A percentile compares a stretch with the other conserved stretches of the same genome.
Conservation (phyloP, 2,329 filamentous ascomycete species). For the Fusarium tuaranense region DNA sequence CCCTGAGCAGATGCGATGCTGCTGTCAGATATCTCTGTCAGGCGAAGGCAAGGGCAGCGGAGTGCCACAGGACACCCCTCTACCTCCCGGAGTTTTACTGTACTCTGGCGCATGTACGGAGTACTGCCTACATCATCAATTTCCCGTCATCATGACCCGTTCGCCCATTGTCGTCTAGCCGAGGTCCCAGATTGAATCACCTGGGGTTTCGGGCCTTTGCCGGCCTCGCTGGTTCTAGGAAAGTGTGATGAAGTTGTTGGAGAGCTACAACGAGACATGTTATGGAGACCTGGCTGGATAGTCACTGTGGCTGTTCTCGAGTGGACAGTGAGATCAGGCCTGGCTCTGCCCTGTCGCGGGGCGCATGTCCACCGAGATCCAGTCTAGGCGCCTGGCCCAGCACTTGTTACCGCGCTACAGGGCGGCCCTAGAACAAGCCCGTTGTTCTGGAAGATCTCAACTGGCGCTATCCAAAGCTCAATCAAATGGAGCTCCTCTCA, state of each 20-base stretch:
- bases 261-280: not conserved
- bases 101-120: conserved; percentile 4
- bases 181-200: not conserved
- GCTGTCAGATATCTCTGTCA: conserved; percentile 14
- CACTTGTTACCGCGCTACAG: not conserved
- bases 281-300: not conserved
- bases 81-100: conserved; percentile 4
- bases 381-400: conserved; percentile 4
- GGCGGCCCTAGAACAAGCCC: conserved; percentile 24
- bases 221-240: conserved; percentile 6
- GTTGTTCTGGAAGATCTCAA: conserved; percentile 34
- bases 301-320: conserved; percentile 5
- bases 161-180: not conserved
- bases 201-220: not conserved
- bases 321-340: conserved; percentile 6
- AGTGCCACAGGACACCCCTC: conserved; percentile 2
- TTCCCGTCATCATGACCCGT: conserved; percentile 5
- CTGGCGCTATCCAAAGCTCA: conserved; percentile 16
- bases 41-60: conserved; percentile 7
- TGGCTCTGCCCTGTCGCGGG: conserved; percentile 20
- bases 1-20: not conserved
- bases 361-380: not conserved
- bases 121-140: conserved; percentile 7
- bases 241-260: not conserved
- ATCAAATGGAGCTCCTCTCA: not conserved